phyloP scores from a whole-genome alignment of 495 filamentous ascomycete species.

The Neurospora tetraspora region DNA sequence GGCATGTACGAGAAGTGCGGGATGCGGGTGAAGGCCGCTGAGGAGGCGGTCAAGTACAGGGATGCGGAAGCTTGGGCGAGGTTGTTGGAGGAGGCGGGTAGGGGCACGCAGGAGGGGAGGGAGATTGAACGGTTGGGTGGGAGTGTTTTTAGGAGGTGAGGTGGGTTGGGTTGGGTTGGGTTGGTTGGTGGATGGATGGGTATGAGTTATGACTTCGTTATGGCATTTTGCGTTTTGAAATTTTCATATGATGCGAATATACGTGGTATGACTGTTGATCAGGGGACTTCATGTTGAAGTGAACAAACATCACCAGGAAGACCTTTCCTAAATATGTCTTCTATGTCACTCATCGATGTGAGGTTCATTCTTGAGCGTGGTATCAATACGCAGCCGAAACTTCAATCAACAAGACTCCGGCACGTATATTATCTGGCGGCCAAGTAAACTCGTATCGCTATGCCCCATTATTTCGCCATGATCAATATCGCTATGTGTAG shows the following conservation, averaged over 20 bases:
- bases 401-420: background rate
- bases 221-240: background rate
- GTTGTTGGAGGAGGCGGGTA: constrained; percentile 36
- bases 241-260: background rate
- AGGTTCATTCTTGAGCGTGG: background rate
- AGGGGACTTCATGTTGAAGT: background rate
- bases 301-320: background rate
- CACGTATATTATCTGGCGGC: background rate
- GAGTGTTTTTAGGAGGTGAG: constrained; percentile 33
- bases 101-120: constrained; percentile 30
- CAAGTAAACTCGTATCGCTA: background rate
- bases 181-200: background rate
- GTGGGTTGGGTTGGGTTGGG: background rate
- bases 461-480: background rate
- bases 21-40: constrained; percentile 78
- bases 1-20: constrained; percentile 97
- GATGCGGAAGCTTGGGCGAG: constrained; percentile 52
- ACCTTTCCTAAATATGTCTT: background rate
- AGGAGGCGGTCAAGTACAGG: constrained; percentile 78
- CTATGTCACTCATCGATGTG: background rate
- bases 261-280: background rate
- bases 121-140: constrained; percentile 37
- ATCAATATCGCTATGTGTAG: background rate
- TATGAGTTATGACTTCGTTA: background rate
- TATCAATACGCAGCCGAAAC: background rate